Base-by-base conservation (phyloP, 2,329 filamentous ascomycete species). In the Ophiostoma sp. region DNA sequence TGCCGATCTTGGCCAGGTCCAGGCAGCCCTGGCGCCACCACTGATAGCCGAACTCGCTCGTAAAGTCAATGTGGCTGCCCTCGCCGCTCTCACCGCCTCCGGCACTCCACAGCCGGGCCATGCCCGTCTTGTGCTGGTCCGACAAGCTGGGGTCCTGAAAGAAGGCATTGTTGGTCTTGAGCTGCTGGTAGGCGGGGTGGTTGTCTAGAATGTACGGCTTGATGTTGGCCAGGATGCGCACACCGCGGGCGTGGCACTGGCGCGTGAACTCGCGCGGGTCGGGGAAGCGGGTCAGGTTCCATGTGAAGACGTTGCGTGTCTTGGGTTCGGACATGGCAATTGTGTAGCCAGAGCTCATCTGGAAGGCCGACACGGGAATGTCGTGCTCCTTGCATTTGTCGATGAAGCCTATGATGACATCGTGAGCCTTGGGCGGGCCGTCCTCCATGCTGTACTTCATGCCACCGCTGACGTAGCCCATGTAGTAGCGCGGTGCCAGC, bases 1-100 rank as follows among this genome's bases (percentile, higher is more conserved):
- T 88, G 0, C 89, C 89, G 8, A 85, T 78, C 40, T 84, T 78
- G 67, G 85, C 85, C 1, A 92, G 80, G 65, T 81, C 82, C 69
- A 84, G 82, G 8, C 90, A 85, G 1, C 89, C 89, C 0, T 89
- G 80, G 70, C 85, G 89, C 89, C 89, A 92, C 87, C 88, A 92
- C 16, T 86, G 79, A 73, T 86, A 91, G 0, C 87, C 89, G 0
- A 83, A 82, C 36, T 84, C 79, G 0, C 87, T 90, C 0, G 89
- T 90, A 72, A 92, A 92, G 75, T 92, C 89, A 63, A 92, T 85
- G 71, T 92, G 89, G 2, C 88, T 86, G 3, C 89, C 89, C 65
- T 89, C 83, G 41, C 84, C 89, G 71, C 87, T 89, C 71, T 89
- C 87, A 5, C 86, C 89, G 14, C 89, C 89, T 3, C 89, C 89